These are phyloP conservation scores for Cercospora sp. DNA, from an alignment of 2,329 filamentous ascomycete genomes.

Conservation along the genomic window DNA sequence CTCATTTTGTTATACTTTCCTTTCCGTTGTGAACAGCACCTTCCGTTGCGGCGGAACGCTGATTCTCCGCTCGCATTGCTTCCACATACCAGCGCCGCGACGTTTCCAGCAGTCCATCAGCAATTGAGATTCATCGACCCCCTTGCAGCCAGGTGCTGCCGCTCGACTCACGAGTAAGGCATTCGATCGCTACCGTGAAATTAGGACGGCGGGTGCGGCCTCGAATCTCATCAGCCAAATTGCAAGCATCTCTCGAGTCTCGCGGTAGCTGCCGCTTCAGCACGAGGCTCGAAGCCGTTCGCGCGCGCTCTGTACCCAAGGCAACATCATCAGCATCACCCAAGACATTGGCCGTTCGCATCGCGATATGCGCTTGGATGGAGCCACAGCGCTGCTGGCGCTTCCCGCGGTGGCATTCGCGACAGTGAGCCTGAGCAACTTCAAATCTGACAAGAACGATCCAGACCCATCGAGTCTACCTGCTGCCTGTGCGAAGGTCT, in stretches of 20 bases:
- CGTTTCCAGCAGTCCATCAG: neutral
- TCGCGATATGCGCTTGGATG: constrained; percentile 6
- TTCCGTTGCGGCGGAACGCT: neutral
- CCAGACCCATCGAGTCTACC: constrained; percentile 46
- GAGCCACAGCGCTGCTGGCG: constrained; percentile 26
- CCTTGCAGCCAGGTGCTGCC: constrained; percentile 25
- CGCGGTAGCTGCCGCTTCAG: neutral
- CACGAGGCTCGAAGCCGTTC: neutral
- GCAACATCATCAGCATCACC: neutral
- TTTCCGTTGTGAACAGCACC: constrained; percentile 3
- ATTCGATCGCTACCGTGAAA: neutral
- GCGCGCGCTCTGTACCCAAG: neutral
- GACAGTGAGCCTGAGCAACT: constrained; percentile 47
- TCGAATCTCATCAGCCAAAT: neutral
- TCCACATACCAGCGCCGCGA: neutral
- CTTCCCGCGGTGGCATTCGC: constrained; percentile 35
- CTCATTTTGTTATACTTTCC: constrained; percentile 17
- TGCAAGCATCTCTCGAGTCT: neutral
- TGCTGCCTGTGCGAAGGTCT: constrained; percentile 43
- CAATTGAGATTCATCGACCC: neutral
- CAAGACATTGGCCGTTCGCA: neutral
- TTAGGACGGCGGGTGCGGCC: neutral
- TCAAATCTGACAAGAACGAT: constrained; percentile 33
- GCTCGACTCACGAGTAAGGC: neutral
- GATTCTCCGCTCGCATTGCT: neutral